Evolutionary conservation across 495 filamentous ascomycete species (phyloP).

Genomic region (Trichodelitschia bisporula): DNA sequence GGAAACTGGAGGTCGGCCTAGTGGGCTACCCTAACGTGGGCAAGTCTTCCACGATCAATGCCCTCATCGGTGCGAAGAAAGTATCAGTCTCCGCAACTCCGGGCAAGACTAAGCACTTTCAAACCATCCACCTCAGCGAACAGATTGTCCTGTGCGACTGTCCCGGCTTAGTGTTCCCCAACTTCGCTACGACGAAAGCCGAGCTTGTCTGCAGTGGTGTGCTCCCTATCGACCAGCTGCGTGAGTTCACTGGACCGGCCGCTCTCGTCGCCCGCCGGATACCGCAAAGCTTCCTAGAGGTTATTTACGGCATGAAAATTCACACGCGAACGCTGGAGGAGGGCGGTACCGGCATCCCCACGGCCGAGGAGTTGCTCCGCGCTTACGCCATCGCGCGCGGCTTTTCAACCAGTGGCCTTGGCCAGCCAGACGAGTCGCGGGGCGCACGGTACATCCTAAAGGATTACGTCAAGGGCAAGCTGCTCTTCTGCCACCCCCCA

Average conservation of each 20-base stretch:
- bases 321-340: slow-evolving; percentile 61
- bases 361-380: slow-evolving; percentile 61
- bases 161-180: slow-evolving; percentile 94
- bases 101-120: slow-evolving; percentile 98
- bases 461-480: slow-evolving; percentile 91
- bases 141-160: slow-evolving; percentile 90
- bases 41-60: slow-evolving; percentile 98
- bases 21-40: slow-evolving; percentile 98
- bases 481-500: slow-evolving; percentile 78
- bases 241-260: slow-evolving; percentile 79
- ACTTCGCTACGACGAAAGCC: slow-evolving; percentile 90
- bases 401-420: slow-evolving; percentile 65
- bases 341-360: slow-evolving; percentile 76
- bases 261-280: slow-evolving; percentile 73
- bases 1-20: slow-evolving; percentile 71
- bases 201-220: slow-evolving; percentile 92
- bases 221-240: slow-evolving; percentile 87
- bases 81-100: slow-evolving; percentile 95
- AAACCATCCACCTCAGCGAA: slow-evolving; percentile 83
- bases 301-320: slow-evolving; percentile 82
- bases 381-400: slow-evolving; percentile 78
- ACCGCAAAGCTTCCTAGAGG: slow-evolving; percentile 74
- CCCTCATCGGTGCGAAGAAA: slow-evolving; percentile 90
- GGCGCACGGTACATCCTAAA: slow-evolving; percentile 82
- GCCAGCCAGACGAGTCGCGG: slow-evolving; percentile 78